Percentiles rank a stretch among this genome's conserved stretches.
phyloP scores from a whole-genome alignment of 2,329 filamentous ascomycete genomes.

The Shiraia sp. region DNA sequence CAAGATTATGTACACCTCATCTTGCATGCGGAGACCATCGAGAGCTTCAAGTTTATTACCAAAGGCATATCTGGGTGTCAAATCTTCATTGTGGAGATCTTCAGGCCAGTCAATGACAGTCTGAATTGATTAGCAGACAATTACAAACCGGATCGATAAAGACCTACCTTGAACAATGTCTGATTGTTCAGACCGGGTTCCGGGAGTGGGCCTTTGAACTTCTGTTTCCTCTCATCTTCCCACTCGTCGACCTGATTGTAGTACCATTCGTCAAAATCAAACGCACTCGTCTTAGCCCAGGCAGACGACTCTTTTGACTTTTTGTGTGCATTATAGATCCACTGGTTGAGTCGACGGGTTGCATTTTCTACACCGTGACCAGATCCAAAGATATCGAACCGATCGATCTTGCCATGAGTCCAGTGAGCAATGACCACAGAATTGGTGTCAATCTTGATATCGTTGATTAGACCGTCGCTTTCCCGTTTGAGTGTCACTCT shows the following conservation, averaged over 20 bases:
- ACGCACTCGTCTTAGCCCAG: conserved; percentile 35
- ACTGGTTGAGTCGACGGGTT: conserved; percentile 26
- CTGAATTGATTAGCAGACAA: conserved; percentile 8
- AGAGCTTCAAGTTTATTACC: conserved; percentile 32
- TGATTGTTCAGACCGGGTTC: conserved; percentile 7
- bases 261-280: conserved; percentile 27
- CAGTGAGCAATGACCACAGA: conserved; percentile 22
- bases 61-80: conserved; percentile 31
- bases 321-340: conserved; percentile 25
- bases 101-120: conserved; percentile 27
- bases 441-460: conserved; percentile 20
- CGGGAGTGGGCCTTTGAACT: conserved; percentile 24
- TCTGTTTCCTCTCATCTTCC: conserved; percentile 20
- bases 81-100: conserved; percentile 14
- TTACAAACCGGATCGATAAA: background rate
- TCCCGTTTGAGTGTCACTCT: conserved; percentile 17
- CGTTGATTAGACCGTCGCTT: conserved; percentile 12
- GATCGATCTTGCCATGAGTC: conserved; percentile 12
- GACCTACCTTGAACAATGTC: conserved; percentile 12
- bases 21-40: conserved; percentile 28
- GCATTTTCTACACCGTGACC: conserved; percentile 23
- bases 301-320: conserved; percentile 26
- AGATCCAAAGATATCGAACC: conserved; percentile 31
- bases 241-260: conserved; percentile 18
- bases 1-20: conserved; percentile 34